Percentiles rank a stretch among this genome's conserved stretches.
phyloP scores from a whole-genome alignment of 2,329 filamentous ascomycete species.

The Fusarium guadeloupense region DNA sequence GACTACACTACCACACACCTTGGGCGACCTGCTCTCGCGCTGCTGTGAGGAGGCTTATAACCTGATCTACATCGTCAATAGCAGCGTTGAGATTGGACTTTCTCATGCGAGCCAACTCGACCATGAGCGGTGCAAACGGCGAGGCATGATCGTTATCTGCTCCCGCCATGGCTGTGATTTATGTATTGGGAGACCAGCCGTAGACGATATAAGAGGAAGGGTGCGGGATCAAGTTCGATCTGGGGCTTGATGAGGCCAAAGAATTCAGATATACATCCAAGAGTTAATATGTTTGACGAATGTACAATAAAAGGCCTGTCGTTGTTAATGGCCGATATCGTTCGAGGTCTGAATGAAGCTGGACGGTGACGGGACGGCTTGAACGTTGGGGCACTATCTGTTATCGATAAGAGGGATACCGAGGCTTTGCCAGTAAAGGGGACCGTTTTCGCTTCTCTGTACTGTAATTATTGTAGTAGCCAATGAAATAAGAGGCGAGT shows the following conservation, averaged over 20 bases:
- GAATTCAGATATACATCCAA: neutral
- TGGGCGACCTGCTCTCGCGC: slow-evolving; percentile 78
- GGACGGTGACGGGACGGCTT: slow-evolving; percentile 22
- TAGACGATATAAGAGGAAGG: neutral
- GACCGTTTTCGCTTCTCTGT: slow-evolving; percentile 9
- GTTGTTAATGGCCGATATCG: slow-evolving; percentile 29
- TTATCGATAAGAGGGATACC: slow-evolving; percentile 38
- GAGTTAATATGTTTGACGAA: slow-evolving; percentile 3
- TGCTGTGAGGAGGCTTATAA: slow-evolving; percentile 78
- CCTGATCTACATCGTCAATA: slow-evolving; percentile 81
- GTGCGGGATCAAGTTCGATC: neutral
- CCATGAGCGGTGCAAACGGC: slow-evolving; percentile 67
- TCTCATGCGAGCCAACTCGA: slow-evolving; percentile 77
- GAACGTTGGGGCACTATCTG: slow-evolving; percentile 2
- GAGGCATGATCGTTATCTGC: slow-evolving; percentile 51
- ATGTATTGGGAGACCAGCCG: too few species aligned
- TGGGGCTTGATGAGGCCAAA: neutral
- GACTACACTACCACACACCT: slow-evolving; percentile 56
- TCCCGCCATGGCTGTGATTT: slow-evolving; percentile 45
- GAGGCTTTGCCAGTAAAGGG: slow-evolving; percentile 35
- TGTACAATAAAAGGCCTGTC: slow-evolving; percentile 12
- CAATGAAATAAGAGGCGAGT: neutral
- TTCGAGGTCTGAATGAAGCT: slow-evolving; percentile 32
- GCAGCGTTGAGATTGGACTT: slow-evolving; percentile 74
- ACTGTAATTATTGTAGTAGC: neutral